Evolutionary conservation across 371 early-diverging fungal species (phyloP), one percentile per base, ranked within the genome.

Genomic region (Rhizopus delemar): DNA sequence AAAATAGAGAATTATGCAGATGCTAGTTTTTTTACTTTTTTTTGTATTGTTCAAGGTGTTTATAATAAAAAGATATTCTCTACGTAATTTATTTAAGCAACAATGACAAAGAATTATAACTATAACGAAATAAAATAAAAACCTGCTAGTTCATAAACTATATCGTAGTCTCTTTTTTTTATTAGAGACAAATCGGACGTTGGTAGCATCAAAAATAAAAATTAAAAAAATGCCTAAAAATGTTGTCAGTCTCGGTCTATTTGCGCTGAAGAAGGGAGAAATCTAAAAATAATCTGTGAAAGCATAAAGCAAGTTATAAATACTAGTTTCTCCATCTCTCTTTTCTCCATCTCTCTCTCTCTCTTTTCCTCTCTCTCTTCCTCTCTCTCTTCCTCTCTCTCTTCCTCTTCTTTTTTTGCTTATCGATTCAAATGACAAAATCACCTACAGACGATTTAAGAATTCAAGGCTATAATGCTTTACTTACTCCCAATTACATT

Each of bases 11-110:
- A 8, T 11, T 62, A 95, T 73, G 57, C 91, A 89, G 9, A 94
- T 60, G 0, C 79, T 58, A 11, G 95, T 94, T 8, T 71, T 60
- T 7, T 69, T 65, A 5, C 70, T 62, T 34, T 8, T 66, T 35
- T 5, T 67, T 67, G 56, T 96, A 94, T 54, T 81, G 73, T 68
- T 96, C 96, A 12, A 97, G 80, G 93, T 91, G 68, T 96, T 95
- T 29, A 72, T 16, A 97, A 78, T 53, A 96, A 69, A 66, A 93
- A 97, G 0, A 95, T 94, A 73, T 97, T 96, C 84, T 97, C 96
- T 75, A 41, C 16, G 35, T 12, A 22, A 36, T 36, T 22, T 22
- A 22, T 22, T 22, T 22, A 22, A 22, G 22, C 22, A 22, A 22
- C 22, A 22, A 22, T 22, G 22, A 22, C 22, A 22, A 22, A 22